These are phyloP conservation scores for Saksenaea oblongispora DNA, from an alignment of 371 early-diverging fungal genomes.

Conservation along the genomic window DNA sequence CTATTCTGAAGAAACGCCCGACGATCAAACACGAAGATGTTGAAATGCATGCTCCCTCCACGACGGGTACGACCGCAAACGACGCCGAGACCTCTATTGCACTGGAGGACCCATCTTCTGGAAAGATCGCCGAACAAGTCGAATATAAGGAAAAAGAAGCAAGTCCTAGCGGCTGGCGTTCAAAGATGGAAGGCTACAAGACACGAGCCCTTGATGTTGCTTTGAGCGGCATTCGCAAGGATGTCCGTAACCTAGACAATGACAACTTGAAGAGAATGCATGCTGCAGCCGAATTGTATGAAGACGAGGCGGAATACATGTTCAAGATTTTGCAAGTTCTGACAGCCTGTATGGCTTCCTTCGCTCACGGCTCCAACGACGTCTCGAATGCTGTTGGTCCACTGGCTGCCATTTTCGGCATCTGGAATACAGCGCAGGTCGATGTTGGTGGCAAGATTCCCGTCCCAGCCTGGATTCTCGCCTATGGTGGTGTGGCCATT, in stretches of 20 bases:
- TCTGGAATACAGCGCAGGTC: constrained; percentile 66
- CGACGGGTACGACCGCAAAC: neutral
- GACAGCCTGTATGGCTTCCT: constrained; percentile 85
- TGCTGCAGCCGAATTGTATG: constrained; percentile 68
- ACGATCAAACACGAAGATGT: constrained; percentile 21
- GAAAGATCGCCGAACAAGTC: neutral
- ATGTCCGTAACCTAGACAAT: constrained; percentile 58
- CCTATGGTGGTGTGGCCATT: constrained; percentile 79
- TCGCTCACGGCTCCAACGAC: constrained; percentile 91
- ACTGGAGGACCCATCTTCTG: neutral
- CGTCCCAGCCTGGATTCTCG: constrained; percentile 78
- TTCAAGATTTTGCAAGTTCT: constrained; percentile 85
- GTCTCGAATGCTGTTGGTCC: constrained; percentile 91
- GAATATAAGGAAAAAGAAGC: constrained; percentile 3
- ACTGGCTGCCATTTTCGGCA: constrained; percentile 61
- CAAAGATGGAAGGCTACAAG: constrained; percentile 15
- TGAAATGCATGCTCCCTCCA: constrained; percentile 14
- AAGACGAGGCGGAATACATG: constrained; percentile 79
- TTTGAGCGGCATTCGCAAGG: constrained; percentile 56
- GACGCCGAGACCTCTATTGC: neutral
- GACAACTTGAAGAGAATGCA: constrained; percentile 56
- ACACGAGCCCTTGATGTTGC: constrained; percentile 9
- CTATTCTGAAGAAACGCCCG: constrained; percentile 48
- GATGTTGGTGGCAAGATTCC: constrained; percentile 54
- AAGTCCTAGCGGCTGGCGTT: neutral